These are phyloP conservation scores for Wickerhamiella vanderwaltii DNA, from an alignment of 805 yeast species.

Conservation along the genomic window DNA sequence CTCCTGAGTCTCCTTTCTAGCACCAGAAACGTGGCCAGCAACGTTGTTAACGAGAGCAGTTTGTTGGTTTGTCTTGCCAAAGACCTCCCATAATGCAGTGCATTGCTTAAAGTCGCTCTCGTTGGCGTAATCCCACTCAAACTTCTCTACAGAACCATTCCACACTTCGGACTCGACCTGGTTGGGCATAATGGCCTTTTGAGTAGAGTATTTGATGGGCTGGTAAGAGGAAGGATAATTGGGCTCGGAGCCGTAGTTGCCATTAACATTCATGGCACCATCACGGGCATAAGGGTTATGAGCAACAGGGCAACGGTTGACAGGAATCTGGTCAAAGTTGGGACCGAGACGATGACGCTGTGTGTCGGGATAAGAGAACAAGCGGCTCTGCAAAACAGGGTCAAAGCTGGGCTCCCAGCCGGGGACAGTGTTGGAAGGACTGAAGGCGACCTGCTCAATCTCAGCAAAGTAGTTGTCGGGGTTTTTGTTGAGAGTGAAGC, in stretches of 20 bases:
- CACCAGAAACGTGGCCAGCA: constrained; percentile 55
- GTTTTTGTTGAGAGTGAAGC: constrained; percentile 42
- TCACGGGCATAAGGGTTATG: constrained; percentile 44
- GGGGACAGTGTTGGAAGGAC: constrained; percentile 63
- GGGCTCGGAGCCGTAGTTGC: constrained; percentile 39
- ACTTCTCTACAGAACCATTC: constrained; percentile 71
- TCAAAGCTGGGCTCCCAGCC: constrained; percentile 67
- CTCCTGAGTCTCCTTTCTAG: constrained; percentile 66
- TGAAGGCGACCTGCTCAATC: constrained; percentile 50
- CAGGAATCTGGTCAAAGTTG: constrained; percentile 56
- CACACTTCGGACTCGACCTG: constrained; percentile 55
- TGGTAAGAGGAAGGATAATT: constrained; percentile 38
- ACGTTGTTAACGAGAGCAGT: constrained; percentile 72
- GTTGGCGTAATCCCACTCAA: constrained; percentile 69
- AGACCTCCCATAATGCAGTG: constrained; percentile 61
- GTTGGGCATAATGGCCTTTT: constrained; percentile 15
- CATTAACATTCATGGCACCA: constrained; percentile 41
- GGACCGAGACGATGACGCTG: constrained; percentile 66
- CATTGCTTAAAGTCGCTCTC: constrained; percentile 72
- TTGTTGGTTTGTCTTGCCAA: constrained; percentile 74
- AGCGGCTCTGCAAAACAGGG: constrained; percentile 64
- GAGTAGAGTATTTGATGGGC: constrained; percentile 26
- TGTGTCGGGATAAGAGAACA: constrained; percentile 66
- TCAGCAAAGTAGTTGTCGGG: constrained; percentile 42
- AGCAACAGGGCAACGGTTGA: constrained; percentile 44